A percentile compares a stretch with the other conserved stretches of the same genome.
Evolutionary conservation across 1,139 yeast genomes (phyloP).

Genomic region (Saccharomyces uvarum): DNA sequence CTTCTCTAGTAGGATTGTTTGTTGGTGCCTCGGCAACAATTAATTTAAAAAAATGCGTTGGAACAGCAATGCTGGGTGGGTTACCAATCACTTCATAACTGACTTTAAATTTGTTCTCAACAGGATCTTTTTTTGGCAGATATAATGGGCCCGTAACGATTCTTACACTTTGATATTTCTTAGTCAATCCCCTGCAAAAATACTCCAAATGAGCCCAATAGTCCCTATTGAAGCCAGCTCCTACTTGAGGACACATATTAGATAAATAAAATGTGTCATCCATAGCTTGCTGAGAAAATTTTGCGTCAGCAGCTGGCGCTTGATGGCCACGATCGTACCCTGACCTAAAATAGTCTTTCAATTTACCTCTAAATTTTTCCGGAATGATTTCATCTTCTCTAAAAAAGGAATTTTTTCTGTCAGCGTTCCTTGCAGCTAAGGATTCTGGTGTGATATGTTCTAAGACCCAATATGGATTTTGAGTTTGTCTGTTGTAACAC

Average conservation of each 20-base stretch:
- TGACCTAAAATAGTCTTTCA: conserved; percentile 83
- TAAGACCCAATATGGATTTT: conserved; percentile 88
- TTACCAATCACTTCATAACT: conserved; percentile 90
- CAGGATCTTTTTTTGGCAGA: conserved; percentile 65
- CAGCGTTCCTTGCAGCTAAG: conserved; percentile 45
- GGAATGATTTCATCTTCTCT: conserved; percentile 87
- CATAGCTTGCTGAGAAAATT: conserved; percentile 84
- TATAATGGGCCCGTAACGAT: conserved; percentile 91
- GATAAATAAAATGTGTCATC: conserved; percentile 84
- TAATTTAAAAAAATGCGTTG: conserved; percentile 91
- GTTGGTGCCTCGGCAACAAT: conserved; percentile 68
- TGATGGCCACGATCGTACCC: conserved; percentile 97
- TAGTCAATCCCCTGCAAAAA: conserved; percentile 70
- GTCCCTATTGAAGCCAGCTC: conserved; percentile 94
- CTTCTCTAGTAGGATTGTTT: conserved; percentile 35
- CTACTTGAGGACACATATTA: conserved; percentile 95
- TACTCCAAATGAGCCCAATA: conserved; percentile 97
- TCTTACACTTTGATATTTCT: conserved; percentile 62
- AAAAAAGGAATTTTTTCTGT: conserved; percentile 74
- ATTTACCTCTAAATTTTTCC: conserved; percentile 57
- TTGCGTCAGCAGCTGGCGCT: conserved; percentile 97
- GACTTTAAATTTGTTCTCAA: conserved; percentile 74
- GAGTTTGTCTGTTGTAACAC: conserved; percentile 75
- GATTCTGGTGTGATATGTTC: conserved; percentile 85
- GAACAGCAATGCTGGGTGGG: conserved; percentile 95